Conservation (phyloP, 352 stramenopile genomes). For the Pythium guiyangense region DNA sequence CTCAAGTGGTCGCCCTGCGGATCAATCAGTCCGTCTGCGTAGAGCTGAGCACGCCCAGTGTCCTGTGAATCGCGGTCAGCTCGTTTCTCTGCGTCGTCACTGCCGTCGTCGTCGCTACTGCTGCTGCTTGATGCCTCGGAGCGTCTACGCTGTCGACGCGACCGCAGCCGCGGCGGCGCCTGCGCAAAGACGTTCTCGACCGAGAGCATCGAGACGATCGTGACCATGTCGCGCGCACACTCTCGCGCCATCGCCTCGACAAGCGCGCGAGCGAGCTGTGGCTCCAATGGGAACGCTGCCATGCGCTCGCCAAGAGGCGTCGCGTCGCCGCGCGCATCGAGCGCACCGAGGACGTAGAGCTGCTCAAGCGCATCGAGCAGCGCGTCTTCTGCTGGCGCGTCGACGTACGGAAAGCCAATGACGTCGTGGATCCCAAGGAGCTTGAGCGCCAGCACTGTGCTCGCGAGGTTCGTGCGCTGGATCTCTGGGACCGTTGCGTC, state of each 20-base stretch:
- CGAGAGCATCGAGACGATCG: constrained; percentile 81
- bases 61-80: constrained; percentile 4
- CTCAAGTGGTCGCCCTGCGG: constrained; percentile 57
- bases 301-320: constrained; percentile 76
- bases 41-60: constrained; percentile 28
- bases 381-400: constrained; percentile 62
- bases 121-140: not conserved
- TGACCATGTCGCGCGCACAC: constrained; percentile 60
- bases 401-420: constrained; percentile 61
- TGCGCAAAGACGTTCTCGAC: constrained; percentile 74
- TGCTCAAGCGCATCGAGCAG: constrained; percentile 76
- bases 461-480: constrained; percentile 91
- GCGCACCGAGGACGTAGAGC: constrained; percentile 57
- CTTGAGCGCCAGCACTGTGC: constrained; percentile 92
- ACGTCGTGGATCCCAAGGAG: constrained; percentile 70
- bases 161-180: constrained; percentile 5
- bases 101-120: constrained; percentile 16
- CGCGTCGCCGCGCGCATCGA: constrained; percentile 43
- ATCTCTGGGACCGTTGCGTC: constrained; percentile 99
- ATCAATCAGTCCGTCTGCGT: constrained; percentile 40
- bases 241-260: constrained; percentile 53
- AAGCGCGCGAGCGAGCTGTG: constrained; percentile 56
- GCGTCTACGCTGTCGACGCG: not conserved
- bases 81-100: constrained; percentile 7
- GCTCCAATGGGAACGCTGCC: constrained; percentile 81